phyloP scores from a whole-genome alignment of 176 grass and related monocot species.

The Aegilops tauschii region DNA sequence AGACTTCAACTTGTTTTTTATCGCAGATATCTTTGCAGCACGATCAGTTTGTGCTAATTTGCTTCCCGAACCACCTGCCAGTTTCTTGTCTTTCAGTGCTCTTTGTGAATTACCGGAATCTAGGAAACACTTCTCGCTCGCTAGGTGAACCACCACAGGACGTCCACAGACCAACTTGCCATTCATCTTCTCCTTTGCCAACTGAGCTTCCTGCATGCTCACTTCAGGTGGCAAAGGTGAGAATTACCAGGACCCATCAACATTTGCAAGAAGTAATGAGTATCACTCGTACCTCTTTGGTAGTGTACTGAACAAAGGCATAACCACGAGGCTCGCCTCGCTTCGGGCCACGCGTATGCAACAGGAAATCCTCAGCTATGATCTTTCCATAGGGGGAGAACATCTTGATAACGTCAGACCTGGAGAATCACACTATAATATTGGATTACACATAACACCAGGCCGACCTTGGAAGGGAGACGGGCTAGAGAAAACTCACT shows the following conservation, averaged over 20 bases:
- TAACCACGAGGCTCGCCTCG: constrained; percentile 84
- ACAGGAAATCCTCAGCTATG: constrained; percentile 69
- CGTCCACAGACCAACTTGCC: constrained; percentile 66
- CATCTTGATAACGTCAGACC: constrained; percentile 83
- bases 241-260: constrained; percentile 26
- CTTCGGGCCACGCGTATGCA: constrained; percentile 83
- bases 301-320: constrained; percentile 86
- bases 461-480: neutral
- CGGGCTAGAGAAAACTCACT: constrained; percentile 40
- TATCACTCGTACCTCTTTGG: constrained; percentile 78
- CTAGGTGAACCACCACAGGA: constrained; percentile 78
- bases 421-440: constrained; percentile 31
- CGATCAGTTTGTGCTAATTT: constrained; percentile 50
- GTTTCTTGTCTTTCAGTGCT: constrained; percentile 36
- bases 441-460: neutral
- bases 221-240: constrained; percentile 86
- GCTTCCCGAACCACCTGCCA: constrained; percentile 30
- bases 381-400: constrained; percentile 89
- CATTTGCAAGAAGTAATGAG: constrained; percentile 9
- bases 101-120: constrained; percentile 22
- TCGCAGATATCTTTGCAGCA: constrained; percentile 78
- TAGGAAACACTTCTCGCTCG: constrained; percentile 61
- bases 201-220: constrained; percentile 89
- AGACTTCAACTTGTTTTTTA: constrained; percentile 77
- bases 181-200: constrained; percentile 88